These are phyloP conservation scores for Protomyces gravidus DNA, from an alignment of 1,139 yeast species.

Conservation along the genomic window DNA sequence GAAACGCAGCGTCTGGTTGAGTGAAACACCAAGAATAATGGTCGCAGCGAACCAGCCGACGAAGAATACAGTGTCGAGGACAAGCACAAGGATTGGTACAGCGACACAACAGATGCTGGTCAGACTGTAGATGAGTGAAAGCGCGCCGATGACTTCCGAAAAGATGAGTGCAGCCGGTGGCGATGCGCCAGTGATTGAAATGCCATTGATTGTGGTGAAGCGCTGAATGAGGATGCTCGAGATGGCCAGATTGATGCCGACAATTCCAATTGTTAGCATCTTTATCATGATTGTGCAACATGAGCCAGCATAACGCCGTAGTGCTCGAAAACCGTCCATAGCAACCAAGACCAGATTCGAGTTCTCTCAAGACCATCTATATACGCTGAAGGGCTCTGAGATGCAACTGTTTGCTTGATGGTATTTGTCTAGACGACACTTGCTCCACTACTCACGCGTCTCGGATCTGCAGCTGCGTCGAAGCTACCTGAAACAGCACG, in stretches of 20 bases:
- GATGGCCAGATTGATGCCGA: slow-evolving; percentile 10
- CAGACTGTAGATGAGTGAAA: slow-evolving; percentile 7
- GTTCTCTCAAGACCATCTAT: neutral
- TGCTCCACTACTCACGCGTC: slow-evolving; percentile 20
- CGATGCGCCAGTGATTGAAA: neutral
- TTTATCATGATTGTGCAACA: neutral
- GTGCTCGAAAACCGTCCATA: neutral
- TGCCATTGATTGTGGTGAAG: slow-evolving; percentile 12
- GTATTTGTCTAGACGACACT: slow-evolving; percentile 8
- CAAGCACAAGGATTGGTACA: slow-evolving; percentile 5
- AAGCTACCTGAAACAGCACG: slow-evolving; percentile 4
- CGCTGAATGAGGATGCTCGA: slow-evolving; percentile 1
- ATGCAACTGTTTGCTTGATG: neutral
- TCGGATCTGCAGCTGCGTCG: slow-evolving; percentile 23
- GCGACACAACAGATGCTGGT: slow-evolving; percentile 13
- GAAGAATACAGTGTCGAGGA: slow-evolving; percentile 16
- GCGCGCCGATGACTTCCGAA: slow-evolving; percentile 9
- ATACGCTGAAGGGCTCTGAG: neutral
- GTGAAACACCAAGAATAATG: slow-evolving; percentile 16
- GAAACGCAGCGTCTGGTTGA: slow-evolving; percentile 14
- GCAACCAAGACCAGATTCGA: neutral
- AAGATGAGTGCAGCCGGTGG: slow-evolving; percentile 19
- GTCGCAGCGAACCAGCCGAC: slow-evolving; percentile 27
- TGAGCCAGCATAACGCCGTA: neutral
- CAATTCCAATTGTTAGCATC: slow-evolving; percentile 3